Conservation (phyloP, 306 rosid genomes). For the Dryas drummondii region DNA sequence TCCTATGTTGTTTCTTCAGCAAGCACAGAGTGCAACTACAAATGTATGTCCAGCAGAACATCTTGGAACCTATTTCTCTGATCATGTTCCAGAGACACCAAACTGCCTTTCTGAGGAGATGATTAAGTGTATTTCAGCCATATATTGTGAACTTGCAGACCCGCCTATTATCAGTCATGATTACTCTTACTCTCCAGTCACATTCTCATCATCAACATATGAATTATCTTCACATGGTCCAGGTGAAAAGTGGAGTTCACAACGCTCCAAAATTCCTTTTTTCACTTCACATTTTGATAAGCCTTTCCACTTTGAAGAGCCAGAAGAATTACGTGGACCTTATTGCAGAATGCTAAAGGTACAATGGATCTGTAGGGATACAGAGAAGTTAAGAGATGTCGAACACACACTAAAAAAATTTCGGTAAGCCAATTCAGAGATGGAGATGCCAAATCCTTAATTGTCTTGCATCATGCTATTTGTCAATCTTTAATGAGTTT, state of each 20-base stretch:
- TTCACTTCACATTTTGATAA: slow-evolving; percentile 56
- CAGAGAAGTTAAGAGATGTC: slow-evolving; percentile 57
- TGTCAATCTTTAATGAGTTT: slow-evolving; percentile 11
- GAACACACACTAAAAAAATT: slow-evolving; percentile 71
- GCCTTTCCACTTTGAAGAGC: slow-evolving; percentile 52
- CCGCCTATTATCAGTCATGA: slow-evolving; percentile 50
- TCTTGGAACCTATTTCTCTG: slow-evolving; percentile 42
- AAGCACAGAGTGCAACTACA: slow-evolving; percentile 51
- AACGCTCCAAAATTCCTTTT: slow-evolving; percentile 45
- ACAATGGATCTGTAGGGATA: slow-evolving; percentile 56
- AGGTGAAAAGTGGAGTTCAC: slow-evolving; percentile 50
- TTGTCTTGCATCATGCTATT: background rate
- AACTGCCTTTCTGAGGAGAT: slow-evolving; percentile 89
- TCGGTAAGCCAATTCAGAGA: slow-evolving; percentile 46
- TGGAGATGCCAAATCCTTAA: background rate
- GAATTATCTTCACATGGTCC: slow-evolving; percentile 54
- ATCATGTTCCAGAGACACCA: slow-evolving; percentile 58
- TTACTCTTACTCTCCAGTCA: slow-evolving; percentile 49
- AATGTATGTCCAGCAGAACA: slow-evolving; percentile 58
- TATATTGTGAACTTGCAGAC: slow-evolving; percentile 80
- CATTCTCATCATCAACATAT: slow-evolving; percentile 48
- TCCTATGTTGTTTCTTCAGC: slow-evolving; percentile 43
- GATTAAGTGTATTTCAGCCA: slow-evolving; percentile 70
- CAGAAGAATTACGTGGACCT: slow-evolving; percentile 61
- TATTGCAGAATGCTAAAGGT: slow-evolving; percentile 73